Conservation (phyloP, 2,329 filamentous ascomycete species). For the Colletotrichum lindemuthianum region DNA sequence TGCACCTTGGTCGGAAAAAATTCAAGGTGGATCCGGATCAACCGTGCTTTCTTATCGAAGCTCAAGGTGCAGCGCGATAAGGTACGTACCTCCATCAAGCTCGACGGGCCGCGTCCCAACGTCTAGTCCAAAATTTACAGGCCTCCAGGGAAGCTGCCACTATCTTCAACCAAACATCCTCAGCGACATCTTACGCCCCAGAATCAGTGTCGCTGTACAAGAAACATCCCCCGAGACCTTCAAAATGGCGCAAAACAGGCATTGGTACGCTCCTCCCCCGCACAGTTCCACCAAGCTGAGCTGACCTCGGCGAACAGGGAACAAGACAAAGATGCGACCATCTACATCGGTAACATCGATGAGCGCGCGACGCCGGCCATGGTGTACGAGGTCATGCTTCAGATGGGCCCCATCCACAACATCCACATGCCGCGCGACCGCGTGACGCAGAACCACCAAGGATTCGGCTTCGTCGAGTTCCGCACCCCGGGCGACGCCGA, state of each 20-base stretch:
- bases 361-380: constrained; percentile 91
- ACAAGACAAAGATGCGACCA: constrained; percentile 97
- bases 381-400: constrained; percentile 98
- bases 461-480: constrained; percentile 99
- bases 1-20: constrained; percentile 31
- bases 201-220: background rate
- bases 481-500: constrained; percentile 95
- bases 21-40: constrained; percentile 30
- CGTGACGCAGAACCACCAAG: constrained; percentile 95
- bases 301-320: constrained; percentile 69
- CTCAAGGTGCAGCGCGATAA: constrained; percentile 3
- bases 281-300: constrained; percentile 3
- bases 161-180: background rate
- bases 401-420: constrained; percentile 96
- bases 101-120: constrained; percentile 25
- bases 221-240: background rate
- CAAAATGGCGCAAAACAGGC: constrained; percentile 74
- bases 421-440: constrained; percentile 98
- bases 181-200: background rate
- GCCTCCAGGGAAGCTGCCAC: background rate
- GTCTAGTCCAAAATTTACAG: constrained; percentile 32
- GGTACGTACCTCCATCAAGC: constrained; percentile 28
- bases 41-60: constrained; percentile 29
- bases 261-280: constrained; percentile 68
- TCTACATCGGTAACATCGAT: constrained; percentile 98